Evolutionary conservation across 2,329 filamentous ascomycete genomes (phyloP), one percentile per base, ranked within the genome.

Genomic region (Penicillium freii): DNA sequence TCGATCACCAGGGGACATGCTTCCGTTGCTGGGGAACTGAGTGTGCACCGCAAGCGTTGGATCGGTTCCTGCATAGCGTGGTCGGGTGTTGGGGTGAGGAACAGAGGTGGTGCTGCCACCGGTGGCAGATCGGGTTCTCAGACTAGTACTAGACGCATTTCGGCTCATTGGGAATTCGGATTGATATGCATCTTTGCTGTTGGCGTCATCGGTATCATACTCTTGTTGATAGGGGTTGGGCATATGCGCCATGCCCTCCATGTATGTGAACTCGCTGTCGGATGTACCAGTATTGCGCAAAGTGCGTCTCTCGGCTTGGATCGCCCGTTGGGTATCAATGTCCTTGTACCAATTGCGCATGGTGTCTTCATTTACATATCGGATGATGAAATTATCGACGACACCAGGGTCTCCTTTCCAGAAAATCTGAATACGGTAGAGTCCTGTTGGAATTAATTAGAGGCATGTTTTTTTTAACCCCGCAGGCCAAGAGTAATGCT

Each of bases 321-420:
- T 75, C 44, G 79, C 74, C 59, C 91, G 83, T 74, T 96, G 92
- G 2, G 78, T 81, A 63, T 96, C 90, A 27, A 97, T 85, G 40
- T 90, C 87, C 9, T 81, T 80, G 29, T 89, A 88, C 94, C 94
- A 99, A 71, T 93, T 96, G 75, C 89, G 92, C 87, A 97, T 92
- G 15, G 83, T 86, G 65, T 96, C 92, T 73, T 99, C 94, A 59
- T 93, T 94, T 50, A 85, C 83, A 74, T 97, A 97, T 65, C 91
- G 90, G 71, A 99, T 96, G 67, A 93, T 87, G 73, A 99, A 97
- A 70, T 95, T 96, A 72, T 99, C 93, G 33, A 97, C 92, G 31
- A 97, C 91, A 4, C 91, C 91, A 0, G 92, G 91, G 63, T 97
- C 93, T 34, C 93, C 93, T 76, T 94, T 97, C 94, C 94, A 99